Conservation (phyloP, 371 early-diverging fungal genomes). For the Mortierella sp. region DNA sequence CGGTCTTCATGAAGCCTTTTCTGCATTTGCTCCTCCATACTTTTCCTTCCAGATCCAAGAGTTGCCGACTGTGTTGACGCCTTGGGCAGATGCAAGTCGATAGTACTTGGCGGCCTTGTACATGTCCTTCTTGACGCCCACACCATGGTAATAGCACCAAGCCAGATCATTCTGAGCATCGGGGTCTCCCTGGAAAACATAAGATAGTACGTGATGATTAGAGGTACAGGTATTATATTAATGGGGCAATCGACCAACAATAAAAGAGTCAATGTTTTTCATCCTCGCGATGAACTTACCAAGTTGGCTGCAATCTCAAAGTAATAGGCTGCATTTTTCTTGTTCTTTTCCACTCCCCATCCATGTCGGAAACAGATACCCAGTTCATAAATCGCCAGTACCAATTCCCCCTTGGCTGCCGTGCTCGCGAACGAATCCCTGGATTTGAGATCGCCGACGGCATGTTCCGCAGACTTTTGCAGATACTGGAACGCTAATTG, state of each 20-base stretch:
- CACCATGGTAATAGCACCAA: constrained; percentile 80
- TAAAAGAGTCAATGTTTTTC: too few species aligned
- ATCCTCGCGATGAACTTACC: too few species aligned
- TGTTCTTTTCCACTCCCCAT: constrained; percentile 89
- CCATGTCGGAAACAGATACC: constrained; percentile 89
- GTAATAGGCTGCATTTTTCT: constrained; percentile 84
- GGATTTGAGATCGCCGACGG: constrained; percentile 69
- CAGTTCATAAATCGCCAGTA: constrained; percentile 88
- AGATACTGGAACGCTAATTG: constrained; percentile 74
- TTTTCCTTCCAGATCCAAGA: constrained; percentile 96
- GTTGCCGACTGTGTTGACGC: constrained; percentile 84
- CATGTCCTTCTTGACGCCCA: constrained; percentile 87
- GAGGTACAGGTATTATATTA: too few species aligned
- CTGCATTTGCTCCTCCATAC: constrained; percentile 60
- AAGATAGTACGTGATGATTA: not conserved
- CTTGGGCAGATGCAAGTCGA: constrained; percentile 84
- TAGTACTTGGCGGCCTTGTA: constrained; percentile 86
- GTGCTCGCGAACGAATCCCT: constrained; percentile 52
- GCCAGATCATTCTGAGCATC: constrained; percentile 91
- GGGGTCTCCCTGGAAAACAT: constrained; percentile 71
- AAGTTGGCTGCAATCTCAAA: constrained; percentile 89
- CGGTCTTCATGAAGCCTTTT: constrained; percentile 10
- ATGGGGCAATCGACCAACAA: too few species aligned
- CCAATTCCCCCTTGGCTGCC: constrained; percentile 64
- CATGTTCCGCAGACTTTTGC: constrained; percentile 83